Conservation (phyloP, 352 stramenopile species). For the Phytopythium litorale region DNA sequence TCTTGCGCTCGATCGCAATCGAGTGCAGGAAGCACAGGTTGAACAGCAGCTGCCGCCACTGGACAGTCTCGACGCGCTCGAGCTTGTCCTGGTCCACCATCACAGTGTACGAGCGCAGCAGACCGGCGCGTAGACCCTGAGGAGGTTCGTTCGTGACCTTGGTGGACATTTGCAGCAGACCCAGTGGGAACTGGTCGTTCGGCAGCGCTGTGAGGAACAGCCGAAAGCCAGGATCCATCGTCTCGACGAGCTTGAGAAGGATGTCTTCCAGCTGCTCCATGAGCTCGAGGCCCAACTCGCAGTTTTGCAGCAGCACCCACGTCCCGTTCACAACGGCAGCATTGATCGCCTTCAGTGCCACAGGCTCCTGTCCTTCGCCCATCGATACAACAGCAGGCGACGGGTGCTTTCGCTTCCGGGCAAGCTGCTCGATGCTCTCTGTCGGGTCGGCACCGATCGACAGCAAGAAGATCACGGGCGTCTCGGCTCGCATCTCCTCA, state of each 20-base stretch:
- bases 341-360: constrained; percentile 97
- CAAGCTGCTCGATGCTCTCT: constrained; percentile 96
- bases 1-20: constrained; percentile 97
- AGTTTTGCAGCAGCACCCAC: constrained; percentile 99
- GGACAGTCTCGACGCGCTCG: constrained; percentile 94
- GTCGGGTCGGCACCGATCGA: constrained; percentile 97
- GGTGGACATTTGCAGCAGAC: constrained; percentile 98
- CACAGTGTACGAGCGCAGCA: constrained; percentile 96
- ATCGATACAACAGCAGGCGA: constrained; percentile 96
- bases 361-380: constrained; percentile 97
- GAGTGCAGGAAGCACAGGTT: constrained; percentile 98
- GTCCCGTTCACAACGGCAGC: constrained; percentile 95
- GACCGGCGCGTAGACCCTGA: constrained; percentile 92
- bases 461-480: constrained; percentile 97
- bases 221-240: constrained; percentile 95
- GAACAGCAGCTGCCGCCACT: constrained; percentile 97
- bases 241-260: constrained; percentile 93
- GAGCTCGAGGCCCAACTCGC: constrained; percentile 95
- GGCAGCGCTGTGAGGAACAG: constrained; percentile 98
- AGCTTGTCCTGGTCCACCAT: constrained; percentile 99
- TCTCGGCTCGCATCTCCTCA: constrained; percentile 93
- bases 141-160: constrained; percentile 99
- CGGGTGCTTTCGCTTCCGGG: constrained; percentile 96
- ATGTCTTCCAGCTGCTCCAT: constrained; percentile 99
- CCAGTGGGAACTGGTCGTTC: constrained; percentile 95